Evolutionary conservation across 2,329 filamentous ascomycete genomes (phyloP).

Genomic region (Penicillium decumbens): DNA sequence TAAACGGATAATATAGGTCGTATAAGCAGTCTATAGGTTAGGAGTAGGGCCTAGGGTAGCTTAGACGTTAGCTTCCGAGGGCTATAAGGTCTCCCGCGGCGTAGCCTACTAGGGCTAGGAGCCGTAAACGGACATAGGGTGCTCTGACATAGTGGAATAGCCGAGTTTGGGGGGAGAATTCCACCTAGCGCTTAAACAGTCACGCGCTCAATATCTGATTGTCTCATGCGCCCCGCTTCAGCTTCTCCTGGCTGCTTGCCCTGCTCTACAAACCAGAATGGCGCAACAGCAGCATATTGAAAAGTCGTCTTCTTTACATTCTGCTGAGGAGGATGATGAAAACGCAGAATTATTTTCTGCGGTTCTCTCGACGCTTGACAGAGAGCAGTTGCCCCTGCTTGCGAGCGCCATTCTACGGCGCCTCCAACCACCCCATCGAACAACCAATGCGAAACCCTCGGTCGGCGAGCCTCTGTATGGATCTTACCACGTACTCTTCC

Average conservation of each 20-base stretch:
- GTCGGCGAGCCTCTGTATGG: conserved; percentile 7
- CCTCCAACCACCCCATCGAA: conserved; percentile 4
- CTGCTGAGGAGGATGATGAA: conserved; percentile 4
- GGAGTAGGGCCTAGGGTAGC: too few relatives aligned
- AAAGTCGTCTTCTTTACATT: not conserved
- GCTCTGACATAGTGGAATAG: too few relatives aligned
- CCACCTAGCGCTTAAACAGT: too few relatives aligned
- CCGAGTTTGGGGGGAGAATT: too few relatives aligned
- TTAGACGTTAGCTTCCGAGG: too few relatives aligned
- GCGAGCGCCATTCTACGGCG: conserved; percentile 3
- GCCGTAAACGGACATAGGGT: too few relatives aligned
- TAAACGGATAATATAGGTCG: too few relatives aligned
- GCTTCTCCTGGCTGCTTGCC: conserved; percentile 50
- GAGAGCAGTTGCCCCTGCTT: conserved; percentile 4
- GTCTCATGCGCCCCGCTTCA: too few relatives aligned
- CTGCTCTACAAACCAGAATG: conserved; percentile 58
- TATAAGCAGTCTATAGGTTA: too few relatives aligned
- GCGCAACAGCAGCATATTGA: conserved; percentile 1
- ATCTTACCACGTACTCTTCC: conserved; percentile 7
- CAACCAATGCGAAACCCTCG: conserved; percentile 1
- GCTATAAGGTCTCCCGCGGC: too few relatives aligned
- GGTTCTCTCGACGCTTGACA: conserved; percentile 4
- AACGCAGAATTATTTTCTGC: conserved; percentile 1
- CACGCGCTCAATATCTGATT: too few relatives aligned
- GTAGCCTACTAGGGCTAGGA: too few relatives aligned